Evolutionary conservation across 129 eudicot species (phyloP), one percentile per base, ranked within the genome.

Genomic region (Pseudognaphalium luteoalbum): DNA sequence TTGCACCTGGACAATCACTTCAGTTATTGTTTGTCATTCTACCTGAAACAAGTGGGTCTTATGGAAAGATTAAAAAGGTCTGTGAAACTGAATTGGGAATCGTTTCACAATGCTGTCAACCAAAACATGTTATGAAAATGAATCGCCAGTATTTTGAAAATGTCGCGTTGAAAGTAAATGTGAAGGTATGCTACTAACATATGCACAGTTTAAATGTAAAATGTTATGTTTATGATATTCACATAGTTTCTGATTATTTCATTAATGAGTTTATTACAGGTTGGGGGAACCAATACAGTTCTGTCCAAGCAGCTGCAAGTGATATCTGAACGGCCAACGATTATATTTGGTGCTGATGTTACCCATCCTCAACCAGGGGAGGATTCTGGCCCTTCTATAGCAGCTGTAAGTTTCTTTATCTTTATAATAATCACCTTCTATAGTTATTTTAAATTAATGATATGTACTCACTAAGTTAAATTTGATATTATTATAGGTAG

Each of bases 341-440:
- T 92, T 10, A 76, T 92, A 3, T 82, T 92, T 83, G 98, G 98
- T 60, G 96, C 96, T 39, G 96, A 92, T 83, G 98, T 92, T 4
- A 92, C 98, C 42, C 98, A 90, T 83, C 92, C 96, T 11, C 68
- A 58, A 30, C 89, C 90, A 2, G 98, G 98, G 59, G 98, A 92
- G 83, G 98, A 87, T 60, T 87, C 92, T 1, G 76, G 85, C 56
- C 85, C 98, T 8, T 92, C 98, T 0, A 88, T 93, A 1, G 98
- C 96, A 34, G 95, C 98, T n/a, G 95, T 92, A 86, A 66, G 69
- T 39, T 29, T 58, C 71, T 78, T 12, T 21, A 25, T 65, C 39
- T 16, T 16, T 34, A 41, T 10, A 8, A 32, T 17, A 7, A 44
- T 29, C 6, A 29, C 10, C 30, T 1, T 71, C 19, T 16, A 4